These are phyloP conservation scores for Aspergillus avenaceus DNA, from an alignment of 495 filamentous ascomycete species.

Conservation along the genomic window DNA sequence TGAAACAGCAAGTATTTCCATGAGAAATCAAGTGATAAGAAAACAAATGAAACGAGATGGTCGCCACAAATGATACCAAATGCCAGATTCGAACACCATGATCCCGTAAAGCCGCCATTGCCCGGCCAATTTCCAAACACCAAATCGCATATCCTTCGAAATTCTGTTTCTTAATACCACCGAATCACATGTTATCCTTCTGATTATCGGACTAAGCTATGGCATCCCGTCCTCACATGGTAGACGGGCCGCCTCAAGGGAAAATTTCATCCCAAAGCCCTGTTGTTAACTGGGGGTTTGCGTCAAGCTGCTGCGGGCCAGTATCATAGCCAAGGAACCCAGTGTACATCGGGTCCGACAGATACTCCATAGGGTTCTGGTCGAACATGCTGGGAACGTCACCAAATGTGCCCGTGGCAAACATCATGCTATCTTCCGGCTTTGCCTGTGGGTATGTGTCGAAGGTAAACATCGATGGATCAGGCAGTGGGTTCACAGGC, in stretches of 20 bases:
- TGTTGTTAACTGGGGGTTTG: not conserved
- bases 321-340: not conserved
- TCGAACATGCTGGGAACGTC: conserved; percentile 4
- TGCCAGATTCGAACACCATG: not conserved
- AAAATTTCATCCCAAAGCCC: not conserved
- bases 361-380: not conserved
- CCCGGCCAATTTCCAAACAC: not conserved
- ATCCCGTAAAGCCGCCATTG: not conserved
- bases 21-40: not conserved
- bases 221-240: not conserved
- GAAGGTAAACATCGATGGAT: not conserved
- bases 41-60: not conserved
- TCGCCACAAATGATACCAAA: not conserved
- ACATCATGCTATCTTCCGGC: not conserved
- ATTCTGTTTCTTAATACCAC: too few species aligned
- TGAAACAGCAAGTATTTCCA: not conserved
- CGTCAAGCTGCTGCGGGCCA: not conserved
- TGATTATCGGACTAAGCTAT: too few species aligned
- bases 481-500: not conserved
- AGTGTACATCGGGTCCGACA: conserved; percentile 1
- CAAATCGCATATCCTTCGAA: not conserved
- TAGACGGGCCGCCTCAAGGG: not conserved
- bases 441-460: not conserved
- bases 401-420: not conserved
- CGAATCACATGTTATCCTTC: too few species aligned